Evolutionary conservation across 2,329 filamentous ascomycete genomes (phyloP).

Genomic region (Harringtonia lauricola): DNA sequence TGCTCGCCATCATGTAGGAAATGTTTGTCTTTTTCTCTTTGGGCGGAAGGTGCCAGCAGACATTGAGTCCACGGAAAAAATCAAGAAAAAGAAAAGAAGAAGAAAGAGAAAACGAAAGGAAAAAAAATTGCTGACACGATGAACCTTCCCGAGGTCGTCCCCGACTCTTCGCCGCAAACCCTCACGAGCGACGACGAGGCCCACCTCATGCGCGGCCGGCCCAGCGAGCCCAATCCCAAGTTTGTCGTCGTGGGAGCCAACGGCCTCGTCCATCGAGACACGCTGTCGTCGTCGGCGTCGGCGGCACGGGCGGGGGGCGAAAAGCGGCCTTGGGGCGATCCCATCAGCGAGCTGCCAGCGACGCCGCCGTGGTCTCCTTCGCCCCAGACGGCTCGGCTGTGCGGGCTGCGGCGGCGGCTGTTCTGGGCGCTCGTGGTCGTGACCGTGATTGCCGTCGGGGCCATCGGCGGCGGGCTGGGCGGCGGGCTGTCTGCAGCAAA

Average conservation of each 20-base stretch:
- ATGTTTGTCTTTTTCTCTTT: too few species aligned
- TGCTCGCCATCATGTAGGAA: too few species aligned
- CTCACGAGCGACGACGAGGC: slow-evolving; percentile 4
- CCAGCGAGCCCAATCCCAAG: slow-evolving; percentile 11
- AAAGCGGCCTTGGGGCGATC: too few species aligned
- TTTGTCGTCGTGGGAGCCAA: slow-evolving; percentile 9
- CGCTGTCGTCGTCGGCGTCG: too few species aligned
- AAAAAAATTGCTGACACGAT: slow-evolving; percentile 8
- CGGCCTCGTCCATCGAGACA: too few species aligned
- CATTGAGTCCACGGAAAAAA: too few species aligned
- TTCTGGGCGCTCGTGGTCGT: slow-evolving; percentile 13
- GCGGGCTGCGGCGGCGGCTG: slow-evolving; percentile 11
- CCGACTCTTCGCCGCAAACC: slow-evolving; percentile 12
- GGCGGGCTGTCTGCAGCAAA: slow-evolving; percentile 9
- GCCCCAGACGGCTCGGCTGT: slow-evolving; percentile 8
- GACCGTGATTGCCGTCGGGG: slow-evolving; percentile 12
- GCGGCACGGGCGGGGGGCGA: too few species aligned
- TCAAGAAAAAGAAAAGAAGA: neutral
- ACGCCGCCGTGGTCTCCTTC: too few species aligned
- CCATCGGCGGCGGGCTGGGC: slow-evolving; percentile 15
- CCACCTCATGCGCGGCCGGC: slow-evolving; percentile 3
- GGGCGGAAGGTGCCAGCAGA: too few species aligned
- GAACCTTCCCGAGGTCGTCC: slow-evolving; percentile 16
- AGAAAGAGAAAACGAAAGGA: too few species aligned
- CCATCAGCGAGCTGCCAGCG: too few species aligned